Conservation (phyloP, 441 rosid genomes). For the Populus trichocarpa region DNA sequence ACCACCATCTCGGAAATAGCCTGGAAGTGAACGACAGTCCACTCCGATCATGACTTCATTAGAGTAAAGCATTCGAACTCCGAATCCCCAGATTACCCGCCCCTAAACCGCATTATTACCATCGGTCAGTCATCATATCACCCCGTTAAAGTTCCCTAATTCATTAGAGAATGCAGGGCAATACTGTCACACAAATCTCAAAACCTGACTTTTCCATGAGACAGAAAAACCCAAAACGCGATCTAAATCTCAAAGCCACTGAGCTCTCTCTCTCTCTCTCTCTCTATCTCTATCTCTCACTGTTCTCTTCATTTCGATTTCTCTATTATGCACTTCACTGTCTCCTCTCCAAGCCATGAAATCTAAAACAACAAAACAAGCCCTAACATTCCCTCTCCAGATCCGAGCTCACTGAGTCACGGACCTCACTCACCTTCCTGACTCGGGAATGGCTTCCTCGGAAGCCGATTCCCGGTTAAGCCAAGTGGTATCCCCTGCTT, state of each 20-base stretch:
- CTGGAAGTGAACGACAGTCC: no score
- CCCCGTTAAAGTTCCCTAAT: neutral
- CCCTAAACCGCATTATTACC: neutral
- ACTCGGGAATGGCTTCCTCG: slow-evolving; percentile 98
- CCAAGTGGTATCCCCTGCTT: slow-evolving; percentile 69
- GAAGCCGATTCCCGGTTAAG: slow-evolving; percentile 98
- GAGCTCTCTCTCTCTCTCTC: neutral
- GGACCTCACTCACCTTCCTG: slow-evolving; percentile 24
- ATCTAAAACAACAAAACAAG: neutral
- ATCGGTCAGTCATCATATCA: neutral
- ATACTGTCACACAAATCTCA: neutral
- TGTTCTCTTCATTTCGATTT: no score
- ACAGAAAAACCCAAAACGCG: neutral
- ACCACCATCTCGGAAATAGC: no score
- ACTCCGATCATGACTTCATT: no score
- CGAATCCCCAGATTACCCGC: no score
- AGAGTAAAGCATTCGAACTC: no score
- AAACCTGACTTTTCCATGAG: neutral
- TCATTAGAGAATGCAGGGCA: neutral
- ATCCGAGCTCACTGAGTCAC: slow-evolving; percentile 22
- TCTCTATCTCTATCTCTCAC: no score
- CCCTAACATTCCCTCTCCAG: slow-evolving; percentile 15
- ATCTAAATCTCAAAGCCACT: neutral
- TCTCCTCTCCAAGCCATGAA: slow-evolving; percentile 16
- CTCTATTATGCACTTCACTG: no score